Evolutionary conservation across 2,329 filamentous ascomycete species (phyloP).

Genomic region (Lecanoromycetidae sp.): DNA sequence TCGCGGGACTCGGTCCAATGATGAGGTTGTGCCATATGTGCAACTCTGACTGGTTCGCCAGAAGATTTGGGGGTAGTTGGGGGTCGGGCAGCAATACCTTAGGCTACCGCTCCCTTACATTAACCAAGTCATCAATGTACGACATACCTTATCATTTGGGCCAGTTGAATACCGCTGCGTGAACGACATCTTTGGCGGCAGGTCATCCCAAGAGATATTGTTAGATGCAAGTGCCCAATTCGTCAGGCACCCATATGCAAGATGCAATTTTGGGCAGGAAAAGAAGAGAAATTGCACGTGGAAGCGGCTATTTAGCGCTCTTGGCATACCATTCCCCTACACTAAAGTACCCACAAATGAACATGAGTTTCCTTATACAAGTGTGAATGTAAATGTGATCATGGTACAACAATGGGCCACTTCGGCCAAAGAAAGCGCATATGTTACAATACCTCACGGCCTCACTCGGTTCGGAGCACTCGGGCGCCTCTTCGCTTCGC

Average conservation of each 20-base stretch:
- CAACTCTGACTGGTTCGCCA: conserved; percentile 3
- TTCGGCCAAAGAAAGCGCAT: not conserved
- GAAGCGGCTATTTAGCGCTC: too few relatives aligned
- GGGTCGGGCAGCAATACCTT: conserved; percentile 12
- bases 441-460: not conserved
- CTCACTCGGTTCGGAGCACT: conserved; percentile 16
- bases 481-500: conserved; percentile 31
- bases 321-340: not conserved
- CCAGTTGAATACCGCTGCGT: conserved; percentile 4
- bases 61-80: not conserved
- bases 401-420: not conserved
- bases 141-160: too few relatives aligned
- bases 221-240: too few relatives aligned
- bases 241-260: too few relatives aligned
- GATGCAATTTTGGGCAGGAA: too few relatives aligned
- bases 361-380: not conserved
- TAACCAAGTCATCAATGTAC: not conserved
- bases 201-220: too few relatives aligned
- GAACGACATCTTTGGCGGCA: conserved; percentile 1
- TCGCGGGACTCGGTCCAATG: not conserved
- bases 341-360: not conserved
- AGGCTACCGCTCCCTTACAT: conserved; percentile 11
- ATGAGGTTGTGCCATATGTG: too few relatives aligned
- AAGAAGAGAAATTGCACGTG: too few relatives aligned
- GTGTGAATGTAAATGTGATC: not conserved